phyloP scores from a whole-genome alignment of 306 rosid species.

The Acacia melanoxylon region DNA sequence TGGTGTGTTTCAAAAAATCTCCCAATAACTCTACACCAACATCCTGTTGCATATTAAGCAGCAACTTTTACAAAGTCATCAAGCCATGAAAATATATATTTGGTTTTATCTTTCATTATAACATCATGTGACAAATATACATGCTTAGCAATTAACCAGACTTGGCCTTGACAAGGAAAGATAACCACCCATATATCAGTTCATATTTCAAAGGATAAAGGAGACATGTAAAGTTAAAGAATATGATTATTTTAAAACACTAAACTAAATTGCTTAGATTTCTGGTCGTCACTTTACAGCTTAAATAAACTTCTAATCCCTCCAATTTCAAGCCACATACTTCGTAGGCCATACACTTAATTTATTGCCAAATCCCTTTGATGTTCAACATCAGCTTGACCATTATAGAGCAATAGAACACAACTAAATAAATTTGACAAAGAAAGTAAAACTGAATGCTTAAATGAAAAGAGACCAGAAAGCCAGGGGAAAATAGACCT shows the following conservation, averaged over 20 bases:
- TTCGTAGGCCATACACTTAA: not conserved
- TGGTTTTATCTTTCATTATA: not conserved
- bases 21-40: constrained; percentile 31
- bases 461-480: constrained; percentile 11
- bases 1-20: constrained; percentile 31
- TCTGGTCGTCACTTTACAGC: constrained; percentile 12
- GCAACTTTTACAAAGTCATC: constrained; percentile 22
- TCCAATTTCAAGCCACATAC: constrained; percentile 3
- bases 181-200: not conserved
- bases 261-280: constrained; percentile 7
- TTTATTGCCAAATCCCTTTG: no score
- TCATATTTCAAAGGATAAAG: not conserved
- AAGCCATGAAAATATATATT: constrained; percentile 23
- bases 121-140: constrained; percentile 9
- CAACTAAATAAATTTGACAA: constrained; percentile 11
- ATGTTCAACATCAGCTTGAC: not conserved
- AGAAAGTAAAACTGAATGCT: not conserved
- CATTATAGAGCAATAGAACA: not conserved
- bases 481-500: not conserved
- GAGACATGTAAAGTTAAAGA: no score
- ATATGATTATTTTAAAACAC: constrained; percentile 3
- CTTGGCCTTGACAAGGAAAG: not conserved
- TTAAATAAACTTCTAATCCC: constrained; percentile 11
- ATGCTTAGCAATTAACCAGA: not conserved
- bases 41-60: constrained; percentile 43